Conservation (phyloP, 441 rosid genomes). For the Manihot esculenta region DNA sequence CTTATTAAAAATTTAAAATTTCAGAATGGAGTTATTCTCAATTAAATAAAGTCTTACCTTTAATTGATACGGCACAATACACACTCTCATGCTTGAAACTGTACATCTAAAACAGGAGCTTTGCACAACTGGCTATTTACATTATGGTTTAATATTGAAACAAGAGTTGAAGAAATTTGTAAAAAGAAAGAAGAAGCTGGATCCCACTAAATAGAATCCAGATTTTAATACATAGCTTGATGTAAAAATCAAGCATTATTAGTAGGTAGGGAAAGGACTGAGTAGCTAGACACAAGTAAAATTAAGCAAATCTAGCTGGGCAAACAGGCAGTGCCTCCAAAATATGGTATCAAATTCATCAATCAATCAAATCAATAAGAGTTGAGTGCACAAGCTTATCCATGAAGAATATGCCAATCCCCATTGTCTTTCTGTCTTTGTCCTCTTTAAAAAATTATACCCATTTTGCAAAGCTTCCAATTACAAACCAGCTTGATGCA, state of each 20-base stretch:
- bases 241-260: background rate
- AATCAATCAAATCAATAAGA: background rate
- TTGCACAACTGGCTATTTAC: too few species aligned
- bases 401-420: conserved; percentile 21
- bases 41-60: too few species aligned
- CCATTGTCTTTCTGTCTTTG: conserved; percentile 22
- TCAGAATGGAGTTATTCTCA: too few species aligned
- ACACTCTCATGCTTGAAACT: too few species aligned
- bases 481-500: conserved; percentile 14
- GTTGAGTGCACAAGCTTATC: conserved; percentile 17
- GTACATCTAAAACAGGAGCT: too few species aligned
- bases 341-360: conserved; percentile 13
- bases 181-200: background rate
- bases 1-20: too few species aligned
- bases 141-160: too few species aligned
- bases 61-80: too few species aligned
- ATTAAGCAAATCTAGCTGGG: too few species aligned
- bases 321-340: background rate
- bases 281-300: too few species aligned
- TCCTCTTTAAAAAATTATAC: conserved; percentile 14
- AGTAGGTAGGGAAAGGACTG: conserved; percentile 5
- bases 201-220: background rate
- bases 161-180: too few species aligned
- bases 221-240: background rate
- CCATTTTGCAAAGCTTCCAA: conserved; percentile 30